Evolutionary conservation across 2,329 filamentous ascomycete species (phyloP).

Genomic region (Hypoxylon sp.): DNA sequence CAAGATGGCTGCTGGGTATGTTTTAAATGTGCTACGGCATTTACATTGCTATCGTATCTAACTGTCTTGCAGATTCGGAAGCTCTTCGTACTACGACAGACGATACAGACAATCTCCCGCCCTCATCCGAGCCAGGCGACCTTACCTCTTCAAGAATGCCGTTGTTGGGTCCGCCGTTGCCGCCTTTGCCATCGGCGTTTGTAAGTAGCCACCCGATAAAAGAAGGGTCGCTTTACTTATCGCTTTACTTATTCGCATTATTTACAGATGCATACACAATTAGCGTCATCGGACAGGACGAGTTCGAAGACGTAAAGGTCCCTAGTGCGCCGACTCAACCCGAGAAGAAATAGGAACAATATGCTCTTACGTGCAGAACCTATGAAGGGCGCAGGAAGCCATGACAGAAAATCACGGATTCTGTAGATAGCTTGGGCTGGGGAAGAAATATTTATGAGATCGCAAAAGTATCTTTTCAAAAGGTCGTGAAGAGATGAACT

Average conservation of each 20-base stretch:
- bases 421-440: not conserved
- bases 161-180: conserved; percentile 83
- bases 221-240: conserved; percentile 15
- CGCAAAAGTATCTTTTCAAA: conserved; percentile 26
- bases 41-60: conserved; percentile 3
- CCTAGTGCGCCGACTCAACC: conserved; percentile 77
- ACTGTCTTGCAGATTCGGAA: conserved; percentile 58
- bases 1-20: conserved; percentile 48
- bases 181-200: conserved; percentile 84
- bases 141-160: conserved; percentile 92
- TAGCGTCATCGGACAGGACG: conserved; percentile 91
- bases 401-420: conserved; percentile 5
- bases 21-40: not conserved
- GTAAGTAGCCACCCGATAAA: conserved; percentile 67
- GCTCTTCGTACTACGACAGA: conserved; percentile 89
- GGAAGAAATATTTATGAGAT: conserved; percentile 13
- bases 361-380: not conserved
- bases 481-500: conserved; percentile 39
- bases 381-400: conserved; percentile 3
- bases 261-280: conserved; percentile 74
- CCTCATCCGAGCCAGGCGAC: conserved; percentile 90
- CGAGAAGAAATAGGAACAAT: conserved; percentile 52
- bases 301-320: conserved; percentile 95
- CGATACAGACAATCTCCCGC: conserved; percentile 88
- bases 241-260: conserved; percentile 22